These are phyloP conservation scores for Phytopythium mirpurense DNA, from an alignment of 352 stramenopile genomes.

Conservation along the genomic window DNA sequence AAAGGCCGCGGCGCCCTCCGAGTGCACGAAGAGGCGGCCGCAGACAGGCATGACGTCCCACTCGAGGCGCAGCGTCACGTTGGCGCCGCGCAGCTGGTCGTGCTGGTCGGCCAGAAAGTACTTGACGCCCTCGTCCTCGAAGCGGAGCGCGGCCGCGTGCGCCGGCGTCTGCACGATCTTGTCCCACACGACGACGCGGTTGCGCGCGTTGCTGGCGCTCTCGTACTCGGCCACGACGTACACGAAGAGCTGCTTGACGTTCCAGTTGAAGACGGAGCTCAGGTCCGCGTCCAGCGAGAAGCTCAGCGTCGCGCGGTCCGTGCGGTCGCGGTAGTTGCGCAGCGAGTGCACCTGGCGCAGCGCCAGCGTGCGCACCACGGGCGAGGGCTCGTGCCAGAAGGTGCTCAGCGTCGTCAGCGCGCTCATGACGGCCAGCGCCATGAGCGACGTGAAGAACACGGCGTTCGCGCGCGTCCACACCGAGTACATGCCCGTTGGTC, in stretches of 20 bases:
- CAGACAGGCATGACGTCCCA: constrained; percentile 87
- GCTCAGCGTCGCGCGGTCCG: constrained; percentile 73
- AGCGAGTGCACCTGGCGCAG: constrained; percentile 73
- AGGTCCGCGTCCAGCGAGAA: constrained; percentile 85
- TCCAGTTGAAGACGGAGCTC: constrained; percentile 89
- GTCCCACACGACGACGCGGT: constrained; percentile 86
- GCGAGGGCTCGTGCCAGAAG: constrained; percentile 49
- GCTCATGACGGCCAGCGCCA: constrained; percentile 68
- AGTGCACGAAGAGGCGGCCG: constrained; percentile 69
- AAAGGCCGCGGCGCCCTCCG: constrained; percentile 44
- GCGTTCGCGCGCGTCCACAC: constrained; percentile 82
- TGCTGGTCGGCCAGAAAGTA: constrained; percentile 81
- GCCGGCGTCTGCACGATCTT: constrained; percentile 74
- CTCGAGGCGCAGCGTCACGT: constrained; percentile 77
- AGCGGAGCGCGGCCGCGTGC: constrained; percentile 35
- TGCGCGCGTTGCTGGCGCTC: constrained; percentile 54
- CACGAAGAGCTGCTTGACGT: constrained; percentile 88
- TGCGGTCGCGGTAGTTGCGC: constrained; percentile 76
- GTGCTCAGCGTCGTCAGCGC: constrained; percentile 70
- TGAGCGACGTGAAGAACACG: constrained; percentile 80
- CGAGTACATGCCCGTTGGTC: constrained; percentile 84
- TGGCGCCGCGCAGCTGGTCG: constrained; percentile 68
- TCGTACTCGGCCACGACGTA: constrained; percentile 83
- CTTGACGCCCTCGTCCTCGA: constrained; percentile 66
- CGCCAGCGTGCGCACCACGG: constrained; percentile 54